Percentiles rank a stretch among this genome's conserved stretches.
Conservation (phyloP, 139 green algal species). For the Picochlorum sp. region DNA sequence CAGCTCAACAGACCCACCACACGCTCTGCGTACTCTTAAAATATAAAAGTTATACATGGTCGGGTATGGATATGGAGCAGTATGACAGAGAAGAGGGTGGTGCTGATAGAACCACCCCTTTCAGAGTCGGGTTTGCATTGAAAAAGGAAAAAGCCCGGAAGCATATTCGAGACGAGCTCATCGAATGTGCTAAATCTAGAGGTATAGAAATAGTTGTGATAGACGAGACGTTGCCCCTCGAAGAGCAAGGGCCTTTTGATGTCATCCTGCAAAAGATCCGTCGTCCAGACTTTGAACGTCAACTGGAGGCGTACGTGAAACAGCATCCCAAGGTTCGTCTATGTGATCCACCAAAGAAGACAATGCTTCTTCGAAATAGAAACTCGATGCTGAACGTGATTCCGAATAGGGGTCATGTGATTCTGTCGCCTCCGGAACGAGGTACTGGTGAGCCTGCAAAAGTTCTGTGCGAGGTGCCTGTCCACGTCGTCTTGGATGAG, state of each 20-base stretch:
- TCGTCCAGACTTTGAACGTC: constrained; percentile 57
- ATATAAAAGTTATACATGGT: too few species aligned
- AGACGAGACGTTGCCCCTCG: constrained; percentile 36
- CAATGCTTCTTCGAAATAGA: constrained; percentile 22
- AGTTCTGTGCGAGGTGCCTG: constrained; percentile 11
- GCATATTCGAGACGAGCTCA: constrained; percentile 44
- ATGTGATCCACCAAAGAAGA: constrained; percentile 14
- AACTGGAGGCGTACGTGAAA: constrained; percentile 44
- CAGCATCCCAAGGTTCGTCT: constrained; percentile 42
- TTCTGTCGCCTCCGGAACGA: constrained; percentile 1
- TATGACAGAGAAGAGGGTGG: too few species aligned
- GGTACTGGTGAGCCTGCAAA: background rate
- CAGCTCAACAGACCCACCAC: too few species aligned
- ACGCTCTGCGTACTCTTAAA: too few species aligned
- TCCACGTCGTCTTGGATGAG: constrained; percentile 8
- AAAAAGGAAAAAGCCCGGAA: constrained; percentile 32
- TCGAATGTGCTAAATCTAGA: constrained; percentile 13
- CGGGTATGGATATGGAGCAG: too few species aligned
- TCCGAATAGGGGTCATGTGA: background rate
- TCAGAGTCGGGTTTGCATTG: constrained; percentile 17
- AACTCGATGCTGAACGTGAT: constrained; percentile 21
- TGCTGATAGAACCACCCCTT: background rate
- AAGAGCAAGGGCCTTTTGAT: constrained; percentile 54
- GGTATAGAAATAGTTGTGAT: constrained; percentile 47
- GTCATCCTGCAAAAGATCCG: constrained; percentile 68